These are phyloP conservation scores for Tympanopsis confertula DNA, from an alignment of 2,329 filamentous ascomycete species.

Conservation along the genomic window DNA sequence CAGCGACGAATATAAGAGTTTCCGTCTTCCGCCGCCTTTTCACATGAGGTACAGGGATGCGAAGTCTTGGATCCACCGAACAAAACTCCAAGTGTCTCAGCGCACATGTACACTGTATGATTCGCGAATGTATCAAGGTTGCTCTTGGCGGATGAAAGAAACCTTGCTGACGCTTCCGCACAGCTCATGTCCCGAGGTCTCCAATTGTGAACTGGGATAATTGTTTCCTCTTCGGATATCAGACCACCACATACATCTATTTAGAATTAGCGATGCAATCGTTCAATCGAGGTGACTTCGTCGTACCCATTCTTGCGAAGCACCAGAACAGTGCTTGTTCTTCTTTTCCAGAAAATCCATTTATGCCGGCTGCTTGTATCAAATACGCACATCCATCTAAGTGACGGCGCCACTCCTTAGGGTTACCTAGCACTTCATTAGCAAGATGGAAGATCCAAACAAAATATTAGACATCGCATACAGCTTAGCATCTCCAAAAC, in stretches of 20 bases:
- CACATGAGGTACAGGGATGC: conserved; percentile 25
- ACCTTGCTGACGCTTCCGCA: conserved; percentile 10
- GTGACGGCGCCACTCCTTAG: conserved; percentile 37
- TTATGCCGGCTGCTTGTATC: conserved; percentile 34
- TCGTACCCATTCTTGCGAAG: conserved; percentile 35
- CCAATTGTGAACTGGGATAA: conserved; percentile 34
- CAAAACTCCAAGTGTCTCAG: conserved; percentile 27
- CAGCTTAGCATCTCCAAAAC: conserved; percentile 29
- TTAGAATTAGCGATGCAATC: conserved; percentile 2
- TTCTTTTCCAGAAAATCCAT: conserved; percentile 33
- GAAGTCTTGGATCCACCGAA: conserved; percentile 12
- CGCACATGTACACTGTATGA: conserved; percentile 34
- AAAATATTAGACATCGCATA: neutral
- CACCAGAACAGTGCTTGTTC: conserved; percentile 41
- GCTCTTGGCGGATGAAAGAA: conserved; percentile 18
- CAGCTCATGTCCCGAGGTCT: conserved; percentile 15
- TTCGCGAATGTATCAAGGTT: conserved; percentile 36
- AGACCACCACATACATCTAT: conserved; percentile 35
- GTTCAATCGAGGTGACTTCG: neutral
- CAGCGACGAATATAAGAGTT: conserved; percentile 20
- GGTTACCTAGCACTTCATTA: conserved; percentile 11
- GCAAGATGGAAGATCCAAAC: neutral
- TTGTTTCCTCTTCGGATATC: conserved; percentile 35
- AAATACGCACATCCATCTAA: conserved; percentile 38
- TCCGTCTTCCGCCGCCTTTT: conserved; percentile 27